Evolutionary conservation across 331 rosid species (phyloP), one percentile per base, ranked within the genome.

Genomic region (Spiraea crenata): DNA sequence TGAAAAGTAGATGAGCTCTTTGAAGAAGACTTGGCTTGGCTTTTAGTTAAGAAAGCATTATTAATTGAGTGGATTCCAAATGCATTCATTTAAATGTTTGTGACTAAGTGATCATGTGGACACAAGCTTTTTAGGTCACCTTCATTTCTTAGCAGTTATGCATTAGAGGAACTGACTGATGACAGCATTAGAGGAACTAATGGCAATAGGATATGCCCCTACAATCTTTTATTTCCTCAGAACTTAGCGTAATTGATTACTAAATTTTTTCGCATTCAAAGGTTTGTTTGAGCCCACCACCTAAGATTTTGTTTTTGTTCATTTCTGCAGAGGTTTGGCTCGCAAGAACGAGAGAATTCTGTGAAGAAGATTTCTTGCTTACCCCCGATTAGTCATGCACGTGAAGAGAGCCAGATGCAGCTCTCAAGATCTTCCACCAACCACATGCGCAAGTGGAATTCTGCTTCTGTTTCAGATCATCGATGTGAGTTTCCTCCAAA

Each of bases 301-400:
- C 50, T 17, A 41, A 63, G 5, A 8, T 74, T 54, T 69, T 77
- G 20, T 55, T 62, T 71, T 7, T 70, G 72, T 14, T 75, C 55
- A 41, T 79, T 40, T 70, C 57, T 76, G 67, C 78, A 95, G 96
- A 85, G 96, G 82, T 37, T 82, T 75, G 64, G 90, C 65, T 89
- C 98, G 75, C 96, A 89, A 86, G 96, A 91, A 75, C 88, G 85
- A 58, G 96, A 82, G 74, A 91, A 82, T 81, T 81, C 96, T 51
- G 74, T 72, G 51, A 87, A 80, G 90, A 95, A 78, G 84, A 56
- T 78, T 67, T 57, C 86, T 62, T 78, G 82, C 85, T 81, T 91
- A 77, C 86, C 95, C 61, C 87, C 78, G 31, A 66, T 54, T 60
- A 69, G 86, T 71, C 83, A 78, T 82, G 65, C 90, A 46, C 83